phyloP scores from a whole-genome alignment of 306 rosid species.

The Neltuma alba region DNA sequence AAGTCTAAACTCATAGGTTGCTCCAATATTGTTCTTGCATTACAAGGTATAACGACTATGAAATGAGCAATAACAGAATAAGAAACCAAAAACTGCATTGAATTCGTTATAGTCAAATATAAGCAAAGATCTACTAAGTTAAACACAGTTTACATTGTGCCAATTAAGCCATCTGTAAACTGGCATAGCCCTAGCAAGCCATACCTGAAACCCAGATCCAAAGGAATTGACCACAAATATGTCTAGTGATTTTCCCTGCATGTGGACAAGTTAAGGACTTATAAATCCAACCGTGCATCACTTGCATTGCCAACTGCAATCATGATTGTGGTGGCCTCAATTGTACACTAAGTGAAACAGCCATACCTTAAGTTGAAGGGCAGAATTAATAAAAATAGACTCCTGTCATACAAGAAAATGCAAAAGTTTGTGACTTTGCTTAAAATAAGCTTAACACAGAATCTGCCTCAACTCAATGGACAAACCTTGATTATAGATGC shows the following conservation, averaged over 20 bases:
- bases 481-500: constrained; percentile 88
- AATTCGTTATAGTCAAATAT: constrained; percentile 8
- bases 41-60: not conserved
- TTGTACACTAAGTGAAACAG: constrained; percentile 11
- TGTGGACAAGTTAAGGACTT: constrained; percentile 32
- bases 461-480: constrained; percentile 22
- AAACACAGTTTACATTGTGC: constrained; percentile 24
- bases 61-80: constrained; percentile 6
- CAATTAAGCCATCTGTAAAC: constrained; percentile 19
- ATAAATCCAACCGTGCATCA: constrained; percentile 24
- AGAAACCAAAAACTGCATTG: constrained; percentile 4
- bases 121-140: not conserved
- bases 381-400: constrained; percentile 69
- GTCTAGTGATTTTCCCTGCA: constrained; percentile 89
- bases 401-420: constrained; percentile 56
- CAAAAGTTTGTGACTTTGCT: constrained; percentile 31
- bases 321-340: constrained; percentile 4
- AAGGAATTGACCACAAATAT: constrained; percentile 96
- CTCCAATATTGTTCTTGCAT: constrained; percentile 19
- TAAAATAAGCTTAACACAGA: constrained; percentile 32
- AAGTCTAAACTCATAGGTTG: not conserved
- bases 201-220: constrained; percentile 94
- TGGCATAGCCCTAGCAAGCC: constrained; percentile 12
- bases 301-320: constrained; percentile 28
- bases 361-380: constrained; percentile 59